A percentile compares a stretch with the other conserved stretches of the same genome.
phyloP scores from a whole-genome alignment of 305 asterid species.

The Fraxinus floribunda region DNA sequence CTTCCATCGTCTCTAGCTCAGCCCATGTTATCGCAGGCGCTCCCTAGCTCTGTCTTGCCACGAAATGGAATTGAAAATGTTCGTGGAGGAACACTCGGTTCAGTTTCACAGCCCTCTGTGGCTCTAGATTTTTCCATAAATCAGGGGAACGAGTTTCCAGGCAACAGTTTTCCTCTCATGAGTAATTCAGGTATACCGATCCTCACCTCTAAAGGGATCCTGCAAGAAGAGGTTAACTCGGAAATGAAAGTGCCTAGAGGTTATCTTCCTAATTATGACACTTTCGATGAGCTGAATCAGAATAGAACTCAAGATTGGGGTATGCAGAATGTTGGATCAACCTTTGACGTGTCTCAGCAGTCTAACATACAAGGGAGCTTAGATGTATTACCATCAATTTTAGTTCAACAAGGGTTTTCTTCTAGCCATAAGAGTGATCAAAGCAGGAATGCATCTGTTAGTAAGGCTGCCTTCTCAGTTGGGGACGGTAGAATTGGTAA shows the following conservation, averaged over 20 bases:
- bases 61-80: conserved; percentile 40
- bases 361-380: conserved; percentile 35
- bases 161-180: conserved; percentile 35
- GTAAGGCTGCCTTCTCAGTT: conserved; percentile 27
- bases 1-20: conserved; percentile 43
- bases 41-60: conserved; percentile 34
- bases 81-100: conserved; percentile 33
- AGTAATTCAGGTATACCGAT: conserved; percentile 37
- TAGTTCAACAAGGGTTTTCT: conserved; percentile 49
- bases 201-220: conserved; percentile 36
- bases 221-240: conserved; percentile 39
- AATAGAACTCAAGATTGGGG: conserved; percentile 53
- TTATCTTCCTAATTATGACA: conserved; percentile 45
- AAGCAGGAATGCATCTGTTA: conserved; percentile 24
- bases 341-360: conserved; percentile 45
- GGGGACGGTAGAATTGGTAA: conserved; percentile 30
- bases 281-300: conserved; percentile 41
- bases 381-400: conserved; percentile 43
- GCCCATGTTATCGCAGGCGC: conserved; percentile 35
- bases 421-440: conserved; percentile 39
- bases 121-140: conserved; percentile 54
- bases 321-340: conserved; percentile 45
- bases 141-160: conserved; percentile 32
- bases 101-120: conserved; percentile 48
- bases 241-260: conserved; percentile 44